Base-by-base conservation (phyloP, 176 grass and related monocot species). In the Zea mays region DNA sequence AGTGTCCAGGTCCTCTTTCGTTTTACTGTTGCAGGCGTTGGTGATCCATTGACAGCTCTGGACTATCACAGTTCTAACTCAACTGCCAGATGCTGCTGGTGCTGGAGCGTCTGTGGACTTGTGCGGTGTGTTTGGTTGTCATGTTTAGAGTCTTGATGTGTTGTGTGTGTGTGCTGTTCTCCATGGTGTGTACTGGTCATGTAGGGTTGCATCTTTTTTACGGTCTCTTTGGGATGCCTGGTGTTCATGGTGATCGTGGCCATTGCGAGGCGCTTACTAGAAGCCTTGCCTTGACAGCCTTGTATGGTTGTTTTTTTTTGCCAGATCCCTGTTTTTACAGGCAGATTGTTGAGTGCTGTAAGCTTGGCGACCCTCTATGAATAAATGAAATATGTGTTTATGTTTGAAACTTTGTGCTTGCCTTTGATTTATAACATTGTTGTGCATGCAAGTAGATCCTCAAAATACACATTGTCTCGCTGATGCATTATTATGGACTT, bases 151-250 rank as follows among this genome's bases (percentile, higher is more conserved):
- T 71, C 56, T 76, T 81, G 16, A 80, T 58, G 68, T 69, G 69
- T 68, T 34, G 65, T 86, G 54, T 86, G 33, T 27, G 27, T 71
- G 69, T 39, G 38, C 38, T 70, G 63, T 78, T 79, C 62, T 67
- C 16, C 49, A 55, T 72, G 77, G 80, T 93, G 58, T 82, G 76
- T 87, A 20, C 36, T 68, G 33, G 81, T 89, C 76, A 52, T 76
- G 66, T 75, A 75, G 65, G 85, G 92, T 93, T 87, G 96, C 86
- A 8, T 90, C 90, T 93, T 94, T 89, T 90, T 85, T 87, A 61
- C 90, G 84, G 92, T 72, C 87, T 83, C 90, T 89, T 95, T 72
- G 64, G 80, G 83, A 88, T 90, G 90, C 90, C 92, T 95, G 78
- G 64, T 77, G 75, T 95, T 83, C 39, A 69, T 69, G 66, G 82